phyloP scores from a whole-genome alignment of 495 filamentous ascomycete species.

The Pyrenula massariospora region DNA sequence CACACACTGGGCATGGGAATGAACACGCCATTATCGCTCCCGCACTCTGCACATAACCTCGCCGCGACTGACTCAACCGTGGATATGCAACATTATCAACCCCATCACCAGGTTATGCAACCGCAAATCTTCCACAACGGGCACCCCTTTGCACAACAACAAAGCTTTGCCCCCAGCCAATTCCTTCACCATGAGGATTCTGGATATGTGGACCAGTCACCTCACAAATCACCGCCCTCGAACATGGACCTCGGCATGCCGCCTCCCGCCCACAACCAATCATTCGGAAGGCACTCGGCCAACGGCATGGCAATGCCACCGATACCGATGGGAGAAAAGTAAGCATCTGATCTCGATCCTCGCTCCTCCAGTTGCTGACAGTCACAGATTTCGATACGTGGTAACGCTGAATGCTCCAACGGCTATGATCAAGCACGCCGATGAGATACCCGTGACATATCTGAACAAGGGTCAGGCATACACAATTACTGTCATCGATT shows the following conservation, averaged over 20 bases:
- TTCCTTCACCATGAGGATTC: conserved; percentile 63
- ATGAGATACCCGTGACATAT: conserved; percentile 90
- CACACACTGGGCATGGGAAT: conserved; percentile 72
- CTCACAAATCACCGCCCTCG: conserved; percentile 46
- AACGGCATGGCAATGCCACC: conserved; percentile 23
- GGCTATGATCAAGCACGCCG: conserved; percentile 81
- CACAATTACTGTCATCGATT: conserved; percentile 64
- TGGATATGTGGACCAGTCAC: conserved; percentile 57
- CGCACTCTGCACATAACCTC: conserved; percentile 45
- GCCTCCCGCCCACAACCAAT: conserved; percentile 24
- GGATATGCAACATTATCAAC: conserved; percentile 46
- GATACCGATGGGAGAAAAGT: conserved; percentile 24
- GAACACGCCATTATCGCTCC: conserved; percentile 72
- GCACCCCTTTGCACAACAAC: conserved; percentile 57
- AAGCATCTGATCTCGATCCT: conserved; percentile 19
- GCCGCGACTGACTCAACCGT: conserved; percentile 41
- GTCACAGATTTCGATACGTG: conserved; percentile 77
- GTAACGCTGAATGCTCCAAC: conserved; percentile 86
- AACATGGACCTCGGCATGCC: conserved; percentile 25
- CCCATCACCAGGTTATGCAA: conserved; percentile 44
- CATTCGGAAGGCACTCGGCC: conserved; percentile 20
- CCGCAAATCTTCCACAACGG: conserved; percentile 60
- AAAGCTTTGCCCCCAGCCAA: conserved; percentile 64
- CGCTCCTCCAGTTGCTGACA: not conserved
- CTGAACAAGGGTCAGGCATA: conserved; percentile 96